Base-by-base conservation (phyloP, 2,329 filamentous ascomycete genomes). In the Teratosphaeria nubilosa region DNA sequence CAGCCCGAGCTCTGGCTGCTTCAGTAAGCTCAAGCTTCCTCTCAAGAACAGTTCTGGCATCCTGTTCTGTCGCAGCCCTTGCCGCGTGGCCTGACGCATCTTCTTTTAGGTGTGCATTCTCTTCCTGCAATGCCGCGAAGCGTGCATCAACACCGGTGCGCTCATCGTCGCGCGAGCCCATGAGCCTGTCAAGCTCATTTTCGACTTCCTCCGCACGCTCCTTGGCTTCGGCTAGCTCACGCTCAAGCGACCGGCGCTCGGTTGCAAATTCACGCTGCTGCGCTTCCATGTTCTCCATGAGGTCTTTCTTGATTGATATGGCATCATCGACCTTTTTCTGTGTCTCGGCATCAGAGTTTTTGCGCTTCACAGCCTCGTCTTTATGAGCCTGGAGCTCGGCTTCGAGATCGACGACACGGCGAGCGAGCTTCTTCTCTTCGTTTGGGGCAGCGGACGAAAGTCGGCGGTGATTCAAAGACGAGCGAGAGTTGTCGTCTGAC, bases 241-340 rank as follows among this genome's bases (percentile, higher is more conserved):
- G 80, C 65, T 96, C 89, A 0, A 97, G 78, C 10, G 86, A 87
- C 67, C 88, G 90, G 45, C 94, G 84, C 72, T 97, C 92, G 54
- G 86, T 85, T 37, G 88, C 80, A 65, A 96, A 96, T 68, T 97
- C 94, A 27, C 84, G 85, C 73, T 96, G 90, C 63, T 95, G 83
- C 13, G 91, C 87, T 69, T 97, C 91, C 76, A 99, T 90, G 68
- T 99, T 99, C 63, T 90, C 87, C 74, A 99, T 85, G 10, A 99
- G 82, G 72, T 97, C 94, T 66, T 88, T 88, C 73, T 99, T 99
- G 0, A 88, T 96, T 2, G 90, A 91, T 65, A 94, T 90, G 5
- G 84, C 89, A 72, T 97, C 92, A 62, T 94, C 85, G 61, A 96
- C 82, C 66, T 86, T 86, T 67, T 78, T 82, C 75, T 81, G 86